These are phyloP conservation scores for Elongisporangium undulatum DNA, from an alignment of 352 stramenopile species.

Conservation along the genomic window DNA sequence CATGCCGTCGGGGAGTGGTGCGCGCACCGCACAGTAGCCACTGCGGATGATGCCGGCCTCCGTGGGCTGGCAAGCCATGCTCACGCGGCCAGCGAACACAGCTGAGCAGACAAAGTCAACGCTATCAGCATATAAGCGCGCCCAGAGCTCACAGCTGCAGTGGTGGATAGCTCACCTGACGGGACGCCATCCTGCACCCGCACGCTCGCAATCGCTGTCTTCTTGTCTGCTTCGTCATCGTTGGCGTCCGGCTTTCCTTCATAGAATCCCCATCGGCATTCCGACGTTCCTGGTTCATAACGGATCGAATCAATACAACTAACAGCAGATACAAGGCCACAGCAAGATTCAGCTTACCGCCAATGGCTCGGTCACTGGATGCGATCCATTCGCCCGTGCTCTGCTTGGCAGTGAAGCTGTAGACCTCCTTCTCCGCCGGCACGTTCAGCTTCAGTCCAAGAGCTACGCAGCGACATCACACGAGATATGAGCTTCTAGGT, in stretches of 20 bases:
- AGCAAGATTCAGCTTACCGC: slow-evolving; percentile 28
- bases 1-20: slow-evolving; percentile 41
- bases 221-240: slow-evolving; percentile 14
- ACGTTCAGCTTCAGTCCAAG: slow-evolving; percentile 74
- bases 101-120: slow-evolving; percentile 20
- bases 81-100: slow-evolving; percentile 69
- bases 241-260: slow-evolving; percentile 11
- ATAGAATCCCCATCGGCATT: slow-evolving; percentile 70
- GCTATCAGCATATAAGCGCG: not conserved
- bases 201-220: slow-evolving; percentile 31
- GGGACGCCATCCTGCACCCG: slow-evolving; percentile 48
- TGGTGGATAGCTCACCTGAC: slow-evolving; percentile 27
- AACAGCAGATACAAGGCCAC: slow-evolving; percentile 3
- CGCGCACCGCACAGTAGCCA: slow-evolving; percentile 79
- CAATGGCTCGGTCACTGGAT: slow-evolving; percentile 76
- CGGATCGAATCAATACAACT: slow-evolving; percentile 2
- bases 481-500: not conserved
- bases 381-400: slow-evolving; percentile 54
- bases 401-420: slow-evolving; percentile 60
- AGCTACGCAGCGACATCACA: slow-evolving; percentile 20
- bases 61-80: slow-evolving; percentile 70
- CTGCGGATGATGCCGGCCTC: slow-evolving; percentile 76
- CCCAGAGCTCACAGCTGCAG: not conserved
- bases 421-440: slow-evolving; percentile 70
- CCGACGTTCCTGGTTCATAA: slow-evolving; percentile 36